Evolutionary conservation across 2,329 filamentous ascomycete species (phyloP), one percentile per base, ranked within the genome.

Genomic region (Talaromyces sp.): DNA sequence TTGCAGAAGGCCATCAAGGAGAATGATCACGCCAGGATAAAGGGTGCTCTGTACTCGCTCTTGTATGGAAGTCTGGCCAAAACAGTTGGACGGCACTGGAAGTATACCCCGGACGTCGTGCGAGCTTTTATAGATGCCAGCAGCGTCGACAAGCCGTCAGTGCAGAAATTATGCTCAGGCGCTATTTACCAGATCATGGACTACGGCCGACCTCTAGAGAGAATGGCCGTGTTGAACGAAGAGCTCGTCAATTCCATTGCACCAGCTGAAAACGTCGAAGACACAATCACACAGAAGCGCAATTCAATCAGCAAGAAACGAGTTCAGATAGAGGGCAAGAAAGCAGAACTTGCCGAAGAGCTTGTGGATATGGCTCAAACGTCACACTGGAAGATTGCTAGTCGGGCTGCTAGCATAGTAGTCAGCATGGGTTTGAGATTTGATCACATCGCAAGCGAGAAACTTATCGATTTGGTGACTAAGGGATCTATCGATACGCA

Each of bases 331-430:
- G 95, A 99, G 77, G 83, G 85, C 63, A 93, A 91, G 80, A 99
- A 99, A 80, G 83, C 88, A 0, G 85, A 87, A 3, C 81, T 99
- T 29, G 91, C 93, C 0, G 82, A 92, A 63, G 93, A 98, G 75
- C 83, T 99, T 36, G 90, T 93, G 3, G 86, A 90, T 66, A 81
- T 90, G 67, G 91, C 92, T 1, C 89, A 88, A 71, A 86, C 86
- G 2, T 92, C 93, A 0, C 96, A 99, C 74, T 99, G 95, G 95
- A 98, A 97, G 81, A 93, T 97, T 71, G 94, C 94, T 5, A 92
- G 89, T 60, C 86, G 94, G 31, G 96, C 93, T 65, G 91, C 91
- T 10, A 91, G 96, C 40, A 95, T 99, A 75, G 91, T 96, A 4
- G 88, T 94, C 65, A 96, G 95, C 67, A 85, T 97, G 68, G 94